Percentiles rank a stretch among this genome's conserved stretches.
These are phyloP conservation scores for Paspalum vaginatum DNA, from an alignment of 176 grass and related monocot species.

Conservation along the genomic window DNA sequence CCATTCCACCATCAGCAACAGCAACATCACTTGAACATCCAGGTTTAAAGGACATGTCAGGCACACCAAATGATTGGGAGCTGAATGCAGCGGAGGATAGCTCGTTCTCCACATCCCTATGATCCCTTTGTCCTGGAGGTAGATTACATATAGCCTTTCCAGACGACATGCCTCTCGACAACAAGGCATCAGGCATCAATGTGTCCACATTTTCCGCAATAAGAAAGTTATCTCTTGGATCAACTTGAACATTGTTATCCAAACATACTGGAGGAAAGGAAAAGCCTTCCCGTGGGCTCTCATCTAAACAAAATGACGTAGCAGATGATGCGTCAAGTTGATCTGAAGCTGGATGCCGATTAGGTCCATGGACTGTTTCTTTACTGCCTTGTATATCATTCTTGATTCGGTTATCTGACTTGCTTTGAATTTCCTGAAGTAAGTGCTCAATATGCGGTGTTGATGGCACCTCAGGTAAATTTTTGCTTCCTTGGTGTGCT, in stretches of 20 bases:
- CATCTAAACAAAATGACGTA: conserved; percentile 94
- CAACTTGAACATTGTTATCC: conserved; percentile 76
- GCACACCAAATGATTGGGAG: conserved; percentile 89
- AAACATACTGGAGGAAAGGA: conserved; percentile 77
- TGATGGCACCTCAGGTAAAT: conserved; percentile 50
- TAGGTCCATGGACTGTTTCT: conserved; percentile 49
- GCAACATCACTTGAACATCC: conserved; percentile 87
- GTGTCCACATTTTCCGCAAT: conserved; percentile 66
- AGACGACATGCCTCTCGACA: conserved; percentile 76
- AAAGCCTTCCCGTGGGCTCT: conserved; percentile 75
- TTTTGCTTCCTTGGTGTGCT: conserved; percentile 66
- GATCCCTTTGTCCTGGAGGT: conserved; percentile 67
- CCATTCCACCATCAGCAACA: conserved; percentile 69
- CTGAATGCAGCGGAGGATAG: conserved; percentile 95
- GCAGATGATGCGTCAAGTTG: conserved; percentile 95
- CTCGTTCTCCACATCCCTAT: conserved; percentile 83
- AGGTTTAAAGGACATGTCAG: conserved; percentile 83
- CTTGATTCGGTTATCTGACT: conserved; percentile 71
- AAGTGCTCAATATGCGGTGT: conserved; percentile 72
- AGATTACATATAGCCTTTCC: conserved; percentile 81
- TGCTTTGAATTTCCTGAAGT: conserved; percentile 90
- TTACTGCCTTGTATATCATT: conserved; percentile 58
- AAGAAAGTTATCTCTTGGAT: conserved; percentile 80
- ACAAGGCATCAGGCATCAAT: conserved; percentile 78
- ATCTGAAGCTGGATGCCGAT: conserved; percentile 66